Conservation (phyloP, 495 filamentous ascomycete species). For the Pyrenula aspistea region DNA sequence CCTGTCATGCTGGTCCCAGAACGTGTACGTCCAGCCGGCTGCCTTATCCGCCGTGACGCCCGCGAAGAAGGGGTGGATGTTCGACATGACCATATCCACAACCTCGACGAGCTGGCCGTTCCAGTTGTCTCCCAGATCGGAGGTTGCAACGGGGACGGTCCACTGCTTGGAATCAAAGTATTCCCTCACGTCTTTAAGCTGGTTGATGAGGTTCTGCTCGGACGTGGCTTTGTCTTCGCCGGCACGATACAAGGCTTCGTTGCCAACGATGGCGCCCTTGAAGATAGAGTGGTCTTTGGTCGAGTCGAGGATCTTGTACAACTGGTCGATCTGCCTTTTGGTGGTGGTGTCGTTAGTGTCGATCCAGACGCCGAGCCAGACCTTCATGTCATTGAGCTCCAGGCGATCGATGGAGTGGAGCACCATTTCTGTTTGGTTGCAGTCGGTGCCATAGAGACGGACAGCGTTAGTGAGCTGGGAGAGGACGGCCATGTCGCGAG, state of each 20-base stretch:
- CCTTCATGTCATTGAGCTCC: conserved; percentile 63
- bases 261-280: conserved; percentile 82
- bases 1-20: conserved; percentile 62
- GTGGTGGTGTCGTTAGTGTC: conserved; percentile 78
- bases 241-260: conserved; percentile 79
- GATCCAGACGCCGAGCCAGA: conserved; percentile 96
- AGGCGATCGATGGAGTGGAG: conserved; percentile 70
- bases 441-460: conserved; percentile 91
- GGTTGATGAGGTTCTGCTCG: conserved; percentile 44
- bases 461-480: conserved; percentile 84
- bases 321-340: conserved; percentile 62
- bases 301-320: conserved; percentile 67
- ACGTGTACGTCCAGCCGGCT: conserved; percentile 70
- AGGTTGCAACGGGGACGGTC: conserved; percentile 70
- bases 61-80: conserved; percentile 94
- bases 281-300: conserved; percentile 53
- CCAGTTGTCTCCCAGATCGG: conserved; percentile 89
- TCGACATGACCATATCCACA: conserved; percentile 88
- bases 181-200: conserved; percentile 53
- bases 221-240: conserved; percentile 48
- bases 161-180: conserved; percentile 58
- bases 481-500: conserved; percentile 79
- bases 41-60: conserved; percentile 59
- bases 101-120: conserved; percentile 46
- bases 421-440: conserved; percentile 95